These are phyloP conservation scores for Kurtzmaniella cleridarum DNA, from an alignment of 805 yeast genomes.

Conservation along the genomic window DNA sequence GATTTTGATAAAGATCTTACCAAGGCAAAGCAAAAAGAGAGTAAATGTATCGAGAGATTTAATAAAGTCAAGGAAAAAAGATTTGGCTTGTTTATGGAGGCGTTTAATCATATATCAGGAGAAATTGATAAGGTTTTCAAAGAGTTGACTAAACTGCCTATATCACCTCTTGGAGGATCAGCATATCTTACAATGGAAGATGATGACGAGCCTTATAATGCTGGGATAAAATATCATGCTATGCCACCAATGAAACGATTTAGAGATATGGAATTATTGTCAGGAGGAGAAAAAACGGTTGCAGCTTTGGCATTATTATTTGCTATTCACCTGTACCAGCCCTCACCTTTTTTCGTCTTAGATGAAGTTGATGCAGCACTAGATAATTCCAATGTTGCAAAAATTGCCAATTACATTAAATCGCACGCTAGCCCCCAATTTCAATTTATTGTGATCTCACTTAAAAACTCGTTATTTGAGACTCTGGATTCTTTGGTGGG, in stretches of 20 bases:
- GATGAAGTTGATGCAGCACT: slow-evolving; percentile 99
- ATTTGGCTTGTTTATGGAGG: slow-evolving; percentile 57
- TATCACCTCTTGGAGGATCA: slow-evolving; percentile 84
- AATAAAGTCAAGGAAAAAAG: slow-evolving; percentile 56
- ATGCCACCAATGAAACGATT: slow-evolving; percentile 96
- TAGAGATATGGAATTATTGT: slow-evolving; percentile 83
- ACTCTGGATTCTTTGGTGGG: slow-evolving; percentile 90
- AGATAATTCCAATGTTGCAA: slow-evolving; percentile 81
- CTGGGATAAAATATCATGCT: slow-evolving; percentile 85
- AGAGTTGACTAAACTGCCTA: slow-evolving; percentile 70
- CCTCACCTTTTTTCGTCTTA: slow-evolving; percentile 91
- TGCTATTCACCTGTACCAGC: slow-evolving; percentile 85
- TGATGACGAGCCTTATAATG: slow-evolving; percentile 81
- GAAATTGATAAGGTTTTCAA: slow-evolving; percentile 75
- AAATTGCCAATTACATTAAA: slow-evolving; percentile 80
- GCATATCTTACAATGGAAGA: slow-evolving; percentile 84
- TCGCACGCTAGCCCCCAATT: slow-evolving; percentile 69
- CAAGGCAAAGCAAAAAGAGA: slow-evolving; percentile 56
- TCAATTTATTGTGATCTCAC: slow-evolving; percentile 89
- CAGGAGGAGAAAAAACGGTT: slow-evolving; percentile 96
- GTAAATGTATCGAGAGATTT: slow-evolving; percentile 49
- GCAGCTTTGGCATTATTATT: slow-evolving; percentile 92
- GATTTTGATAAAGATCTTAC: slow-evolving; percentile 63
- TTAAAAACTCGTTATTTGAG: slow-evolving; percentile 83
- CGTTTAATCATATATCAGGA: slow-evolving; percentile 70